A percentile compares a stretch with the other conserved stretches of the same genome.
Evolutionary conservation across 805 yeast species (phyloP).

Genomic region (Zygosaccharomyces pseudorouxii): DNA sequence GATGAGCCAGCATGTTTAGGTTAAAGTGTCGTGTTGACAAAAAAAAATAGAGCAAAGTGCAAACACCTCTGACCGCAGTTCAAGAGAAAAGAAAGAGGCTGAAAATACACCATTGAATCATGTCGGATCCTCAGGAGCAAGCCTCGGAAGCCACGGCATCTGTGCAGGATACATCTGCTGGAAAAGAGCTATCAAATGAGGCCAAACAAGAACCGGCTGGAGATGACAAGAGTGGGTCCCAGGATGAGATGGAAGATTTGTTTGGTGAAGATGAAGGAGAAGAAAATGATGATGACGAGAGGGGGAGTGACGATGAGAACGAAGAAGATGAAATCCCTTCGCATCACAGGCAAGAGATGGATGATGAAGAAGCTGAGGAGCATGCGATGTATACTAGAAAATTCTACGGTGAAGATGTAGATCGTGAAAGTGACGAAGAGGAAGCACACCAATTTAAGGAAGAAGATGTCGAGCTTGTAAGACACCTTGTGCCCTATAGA

Average conservation of each 20-base stretch:
- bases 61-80: neutral
- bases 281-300: conserved; percentile 20
- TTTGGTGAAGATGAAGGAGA: conserved; percentile 40
- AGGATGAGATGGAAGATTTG: conserved; percentile 40
- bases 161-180: neutral
- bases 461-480: conserved; percentile 36
- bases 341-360: conserved; percentile 26
- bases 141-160: neutral
- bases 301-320: conserved; percentile 27
- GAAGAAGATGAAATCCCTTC: conserved; percentile 11
- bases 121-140: conserved; percentile 4
- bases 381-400: conserved; percentile 34
- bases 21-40: neutral
- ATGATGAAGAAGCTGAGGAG: conserved; percentile 37
- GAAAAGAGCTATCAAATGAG: neutral
- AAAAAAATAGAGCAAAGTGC: neutral
- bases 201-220: conserved; percentile 1
- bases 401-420: conserved; percentile 33
- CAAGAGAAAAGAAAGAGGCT: neutral
- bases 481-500: conserved; percentile 45
- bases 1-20: neutral
- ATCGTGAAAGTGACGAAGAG: conserved; percentile 29
- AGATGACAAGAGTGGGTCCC: conserved; percentile 19
- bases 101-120: neutral
- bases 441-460: conserved; percentile 37